Conservation (phyloP, 257 asterid genomes). For the Thymus quinquecostatus region DNA sequence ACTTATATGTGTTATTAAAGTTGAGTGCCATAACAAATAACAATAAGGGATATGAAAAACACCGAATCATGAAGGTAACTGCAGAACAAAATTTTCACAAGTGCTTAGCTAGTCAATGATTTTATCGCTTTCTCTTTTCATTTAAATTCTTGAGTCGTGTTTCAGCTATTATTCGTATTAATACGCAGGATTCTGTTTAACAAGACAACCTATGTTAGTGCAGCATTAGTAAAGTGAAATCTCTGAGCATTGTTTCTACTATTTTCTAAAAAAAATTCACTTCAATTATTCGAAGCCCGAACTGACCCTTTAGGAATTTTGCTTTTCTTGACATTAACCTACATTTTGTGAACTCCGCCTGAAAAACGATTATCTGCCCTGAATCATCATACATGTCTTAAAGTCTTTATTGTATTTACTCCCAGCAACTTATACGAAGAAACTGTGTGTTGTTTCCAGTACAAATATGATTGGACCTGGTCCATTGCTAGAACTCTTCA, state of each 20-base stretch:
- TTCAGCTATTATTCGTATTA: background rate
- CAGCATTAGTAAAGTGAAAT: background rate
- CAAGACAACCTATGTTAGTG: background rate
- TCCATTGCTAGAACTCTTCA: conserved; percentile 5
- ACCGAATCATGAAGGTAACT: background rate
- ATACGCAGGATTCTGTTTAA: background rate
- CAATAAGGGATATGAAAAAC: background rate
- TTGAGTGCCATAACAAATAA: background rate
- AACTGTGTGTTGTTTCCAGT: background rate
- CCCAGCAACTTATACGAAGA: background rate
- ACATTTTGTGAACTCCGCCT: too few relatives aligned
- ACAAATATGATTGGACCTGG: background rate
- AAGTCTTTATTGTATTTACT: background rate
- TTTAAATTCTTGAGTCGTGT: too few relatives aligned
- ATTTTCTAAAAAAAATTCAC: background rate
- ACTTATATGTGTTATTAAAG: background rate
- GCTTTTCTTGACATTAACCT: background rate
- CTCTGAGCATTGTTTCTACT: background rate
- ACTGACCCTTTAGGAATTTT: background rate
- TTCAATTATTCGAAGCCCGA: background rate
- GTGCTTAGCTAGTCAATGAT: background rate
- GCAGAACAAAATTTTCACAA: background rate
- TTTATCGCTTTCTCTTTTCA: background rate
- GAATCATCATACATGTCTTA: background rate
- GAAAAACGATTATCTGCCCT: too few relatives aligned